Base-by-base conservation (phyloP, 129 eudicot genomes). In the Chrysanthemum makinoi region DNA sequence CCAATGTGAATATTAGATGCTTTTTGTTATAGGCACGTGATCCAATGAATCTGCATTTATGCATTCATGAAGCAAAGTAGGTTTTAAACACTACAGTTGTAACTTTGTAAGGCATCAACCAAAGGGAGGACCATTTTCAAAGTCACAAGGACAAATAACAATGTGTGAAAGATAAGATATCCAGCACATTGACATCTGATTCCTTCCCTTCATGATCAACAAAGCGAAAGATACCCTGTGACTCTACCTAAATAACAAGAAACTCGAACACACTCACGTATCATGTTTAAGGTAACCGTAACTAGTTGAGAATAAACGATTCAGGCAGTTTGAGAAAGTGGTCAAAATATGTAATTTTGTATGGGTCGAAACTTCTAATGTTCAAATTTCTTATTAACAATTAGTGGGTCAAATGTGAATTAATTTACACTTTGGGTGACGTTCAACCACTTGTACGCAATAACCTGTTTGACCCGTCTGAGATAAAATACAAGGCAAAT, bases 131-230 rank as follows among this genome's bases (percentile, higher is more conserved):
- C 5, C 75, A 35, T 77, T 70, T 70, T 35, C 26, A 7, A 50
- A 28, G 18, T 73, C 77, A 73, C 70, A n/a, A 30, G 14, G 8
- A 62, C 66, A 61, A 61, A 12, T 28, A 17, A 69, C 39, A 70
- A 69, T 20, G 70, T 70, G 76, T 77, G 81, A 52, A 70, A 17
- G 9, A 53, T 60, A 70, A 69, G 72, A 14, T 52, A 71, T 62
- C 76, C 81, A 77, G 52, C 72, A 53, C 75, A 77, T 70, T 71
- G 5, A 43, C 72, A 77, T 53, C 60, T 66, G 79, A 72, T 72
- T 59, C 30, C 49, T 52, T 62, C 39, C 51, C 28, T n/a, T 62
- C 11, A 44, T 66, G 33, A 15, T 18, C 33, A 62, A 58, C 53
- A 50, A 49, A 47, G 63, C 15, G 69, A 28, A 50, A 67, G 5